Base-by-base conservation (phyloP, 805 yeast genomes). In the Grigorovia yakushimaensis region DNA sequence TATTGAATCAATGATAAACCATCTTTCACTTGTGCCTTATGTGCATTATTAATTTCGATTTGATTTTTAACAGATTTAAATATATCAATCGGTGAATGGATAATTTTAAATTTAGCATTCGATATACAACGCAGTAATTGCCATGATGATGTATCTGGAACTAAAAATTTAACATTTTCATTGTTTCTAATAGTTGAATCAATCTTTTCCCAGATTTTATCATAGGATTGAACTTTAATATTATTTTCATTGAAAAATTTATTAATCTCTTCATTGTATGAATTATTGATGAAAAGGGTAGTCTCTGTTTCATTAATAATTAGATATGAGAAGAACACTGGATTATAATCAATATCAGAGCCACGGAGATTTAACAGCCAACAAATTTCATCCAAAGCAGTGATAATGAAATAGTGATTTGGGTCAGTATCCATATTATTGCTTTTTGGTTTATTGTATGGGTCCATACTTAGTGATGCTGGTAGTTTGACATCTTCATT, bases 341-440 rank as follows among this genome's bases (percentile, higher is more conserved):
- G 97, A 58, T 83, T 82, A 61, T 75, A 91, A 4, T 81, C 82
- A 49, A 91, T 82, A 62, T 91, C 98, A 20, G 74, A 76, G 5
- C 89, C 86, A 53, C 98, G 78, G 47, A 91, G 67, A 60, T 91
- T 91, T 60, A 88, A 75, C 40, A 88, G 67, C 96, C 96, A 89
- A 7, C 95, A 93, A 51, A 88, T 78, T 55, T 89, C 96, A 67
- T 91, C 97, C 45, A 89, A 66, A 1, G 88, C 80, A n/a, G 80
- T 72, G 3, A 86, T 70, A 13, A 88, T 68, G 42, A 86, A 70
- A 1, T 33, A 33, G 17, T 33, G 37, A 33, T 33, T 33, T 33
- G 37, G 37, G 15, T 33, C 37, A 3, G 78, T 74, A 9, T 39
- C 42, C 2, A 38, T 19, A 41, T 37, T 43, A 5, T 61, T 15